phyloP scores from a whole-genome alignment of 306 rosid species.

The Elaeagnus macrophylla region DNA sequence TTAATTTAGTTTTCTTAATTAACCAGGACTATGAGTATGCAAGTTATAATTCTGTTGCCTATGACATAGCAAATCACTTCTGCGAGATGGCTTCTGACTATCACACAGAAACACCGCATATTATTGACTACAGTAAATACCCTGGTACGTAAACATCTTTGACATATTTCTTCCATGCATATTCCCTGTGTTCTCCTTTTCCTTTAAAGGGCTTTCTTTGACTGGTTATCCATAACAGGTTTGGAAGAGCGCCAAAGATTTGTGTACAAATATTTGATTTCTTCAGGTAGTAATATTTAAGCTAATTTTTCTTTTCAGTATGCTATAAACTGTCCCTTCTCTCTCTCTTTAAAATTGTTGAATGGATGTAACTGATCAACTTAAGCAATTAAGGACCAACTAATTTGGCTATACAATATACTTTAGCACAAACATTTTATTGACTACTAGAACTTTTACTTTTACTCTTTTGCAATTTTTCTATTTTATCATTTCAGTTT shows the following conservation, averaged over 20 bases:
- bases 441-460: no score
- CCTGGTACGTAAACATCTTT: conserved; percentile 40
- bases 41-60: conserved; percentile 68
- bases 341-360: no score
- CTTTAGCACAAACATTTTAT: no score
- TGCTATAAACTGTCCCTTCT: no score
- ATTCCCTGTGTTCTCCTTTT: background rate
- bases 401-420: no score
- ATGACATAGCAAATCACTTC: conserved; percentile 87
- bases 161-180: background rate
- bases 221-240: conserved; percentile 25
- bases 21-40: conserved; percentile 80
- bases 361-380: no score
- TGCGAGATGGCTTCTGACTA: conserved; percentile 85
- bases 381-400: no score
- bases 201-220: conserved; percentile 1
- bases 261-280: conserved; percentile 37
- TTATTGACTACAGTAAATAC: conserved; percentile 58
- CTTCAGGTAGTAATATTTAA: conserved; percentile 33
- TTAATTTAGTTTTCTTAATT: background rate
- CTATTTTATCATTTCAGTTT: no score
- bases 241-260: conserved; percentile 61
- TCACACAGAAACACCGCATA: conserved; percentile 67
- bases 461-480: no score
- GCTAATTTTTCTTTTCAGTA: background rate